Evolutionary conservation across 306 rosid species (phyloP), one percentile per base, ranked within the genome.

Genomic region (Vicia villosa): DNA sequence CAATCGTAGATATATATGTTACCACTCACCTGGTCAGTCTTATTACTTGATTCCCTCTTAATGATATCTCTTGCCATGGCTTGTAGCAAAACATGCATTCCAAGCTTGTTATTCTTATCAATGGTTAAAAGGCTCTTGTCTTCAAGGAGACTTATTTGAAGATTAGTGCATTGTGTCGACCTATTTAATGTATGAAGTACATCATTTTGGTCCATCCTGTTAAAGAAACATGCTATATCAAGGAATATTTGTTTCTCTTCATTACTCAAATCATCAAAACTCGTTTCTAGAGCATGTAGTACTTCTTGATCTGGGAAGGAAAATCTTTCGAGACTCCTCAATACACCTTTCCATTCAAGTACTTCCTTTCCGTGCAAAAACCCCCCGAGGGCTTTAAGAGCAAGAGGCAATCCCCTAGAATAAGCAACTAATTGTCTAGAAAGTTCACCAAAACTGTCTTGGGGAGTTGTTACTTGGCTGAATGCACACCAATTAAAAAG

Each of bases 1-100:
- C 32, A 28, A 2, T 1, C n/a, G n/a, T n/a, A n/a, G n/a, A n/a
- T n/a, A n/a, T 8, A 6, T 1, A 7, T 12, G 2, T n/a, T n/a
- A n/a, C n/a, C n/a, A n/a, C 75, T 37, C 6, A 60, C 34, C 58
- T 49, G 55, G 17, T 28, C 41, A 24, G 5, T 13, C 2, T 16
- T 36, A 3, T 43, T 2, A 0, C 10, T 21, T 59, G 66, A 22
- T 3, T 32, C 14, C 14, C 14, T 10, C 13, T 5, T 6, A n/a
- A 61, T 14, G 1, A 62, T 69, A 40, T 69, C 70, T 69, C 59
- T 69, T 19, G 66, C 80, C 75, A 76, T 69, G 5, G 47, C 50
- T 16, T 28, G 47, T 6, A 61, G 17, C 19, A 69, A 6, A 17
- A 17, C 19, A 41, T 41, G 71, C 75, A 76, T 69, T 51, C 43